Conservation (phyloP, 176 grass and related monocot species). For the Themeda triandra region DNA sequence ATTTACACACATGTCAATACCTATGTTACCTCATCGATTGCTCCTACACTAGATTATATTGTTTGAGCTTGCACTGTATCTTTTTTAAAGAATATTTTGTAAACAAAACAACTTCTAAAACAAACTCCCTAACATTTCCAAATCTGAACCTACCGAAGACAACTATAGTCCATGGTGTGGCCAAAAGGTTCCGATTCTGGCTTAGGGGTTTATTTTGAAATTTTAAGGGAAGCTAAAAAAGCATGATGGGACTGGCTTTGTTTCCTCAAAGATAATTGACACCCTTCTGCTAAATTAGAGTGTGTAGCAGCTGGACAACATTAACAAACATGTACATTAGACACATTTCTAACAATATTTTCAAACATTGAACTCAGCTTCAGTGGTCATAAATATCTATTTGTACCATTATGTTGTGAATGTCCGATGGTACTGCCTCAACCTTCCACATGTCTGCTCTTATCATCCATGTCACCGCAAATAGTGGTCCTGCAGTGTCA, state of each 20-base stretch:
- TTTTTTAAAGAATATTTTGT: neutral
- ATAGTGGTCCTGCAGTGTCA: neutral
- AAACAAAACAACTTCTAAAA: neutral
- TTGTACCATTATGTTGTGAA: neutral
- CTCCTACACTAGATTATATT: slow-evolving; percentile 7
- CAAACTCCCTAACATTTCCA: neutral
- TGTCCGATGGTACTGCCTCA: neutral
- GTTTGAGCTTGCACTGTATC: neutral
- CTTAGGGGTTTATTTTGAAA: neutral
- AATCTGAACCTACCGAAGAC: neutral
- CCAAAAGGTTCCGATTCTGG: neutral
- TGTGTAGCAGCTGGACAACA: neutral
- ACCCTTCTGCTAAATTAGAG: slow-evolving; percentile 12
- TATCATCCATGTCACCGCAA: neutral
- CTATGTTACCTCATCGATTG: neutral
- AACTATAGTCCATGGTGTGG: neutral
- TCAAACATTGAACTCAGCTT: neutral
- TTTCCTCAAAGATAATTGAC: neutral
- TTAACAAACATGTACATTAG: neutral
- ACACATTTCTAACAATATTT: neutral
- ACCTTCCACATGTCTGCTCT: neutral
- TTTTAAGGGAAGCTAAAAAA: neutral
- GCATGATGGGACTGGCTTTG: neutral
- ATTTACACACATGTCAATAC: neutral
- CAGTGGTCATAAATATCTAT: neutral